Evolutionary conservation across 768 basidiomycete genomes (phyloP), one percentile per base, ranked within the genome.

Genomic region (Dentipellis sp.): DNA sequence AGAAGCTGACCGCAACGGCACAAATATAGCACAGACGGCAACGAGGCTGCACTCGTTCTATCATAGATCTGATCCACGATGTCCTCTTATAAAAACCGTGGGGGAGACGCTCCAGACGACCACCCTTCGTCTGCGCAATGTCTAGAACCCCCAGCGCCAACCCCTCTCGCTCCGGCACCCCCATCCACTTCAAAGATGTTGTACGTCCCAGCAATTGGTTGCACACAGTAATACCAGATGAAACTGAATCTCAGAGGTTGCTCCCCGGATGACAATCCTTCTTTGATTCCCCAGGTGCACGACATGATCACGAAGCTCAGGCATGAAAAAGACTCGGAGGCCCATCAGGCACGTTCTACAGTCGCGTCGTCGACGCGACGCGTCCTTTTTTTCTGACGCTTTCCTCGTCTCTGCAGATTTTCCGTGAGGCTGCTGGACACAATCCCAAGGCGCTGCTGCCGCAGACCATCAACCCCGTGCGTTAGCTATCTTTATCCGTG

Each of bases 321-420:
- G 62, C 79, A 86, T 54, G 92, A 94, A 67, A 80, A 84, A 59
- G 87, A 93, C 53, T 93, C 91, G 1, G 90, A 93, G 70, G 91
- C 91, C 9, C 92, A 94, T 69, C 82, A 84, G 75, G 91, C 87
- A 63, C 46, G 22, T 21, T 16, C 67, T 47, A 46, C 12, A 29
- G 29, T 56, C 46, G n/a, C 40, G 40, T 19, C 42, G 6, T 10
- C 17, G n/a, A n/a, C 42, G 6, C 42, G 16, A n/a, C 42, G 42
- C 42, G 19, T 16, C 1, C 42, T 19, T 17, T 4, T 17, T 42
- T 12, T 7, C 23, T 17, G n/a, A 21, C 35, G 11, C 51, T 34
- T 46, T 49, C 19, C 29, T 10, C 21, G 3, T 22, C 48, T 22
- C 10, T 50, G 9, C 62, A 92, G 88, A 88, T 92, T 60, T 91